Conservation (phyloP, 2,329 filamentous ascomycete species). For the Coniochaeta prunicola region DNA sequence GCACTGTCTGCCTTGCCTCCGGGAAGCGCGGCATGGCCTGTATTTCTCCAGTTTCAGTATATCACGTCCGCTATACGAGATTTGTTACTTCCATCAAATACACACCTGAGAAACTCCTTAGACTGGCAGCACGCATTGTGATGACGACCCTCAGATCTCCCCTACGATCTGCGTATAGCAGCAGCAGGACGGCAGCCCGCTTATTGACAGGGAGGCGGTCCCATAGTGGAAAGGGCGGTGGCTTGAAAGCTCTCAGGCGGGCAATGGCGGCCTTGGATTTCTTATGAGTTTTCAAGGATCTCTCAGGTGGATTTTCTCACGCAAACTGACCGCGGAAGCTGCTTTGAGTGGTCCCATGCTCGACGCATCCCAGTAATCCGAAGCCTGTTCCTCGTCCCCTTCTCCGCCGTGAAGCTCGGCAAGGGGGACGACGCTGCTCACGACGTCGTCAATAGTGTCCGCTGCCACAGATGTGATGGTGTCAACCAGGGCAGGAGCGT, state of each 20-base stretch:
- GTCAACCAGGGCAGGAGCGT: neutral
- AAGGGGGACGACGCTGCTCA: neutral
- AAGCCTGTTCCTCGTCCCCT: slow-evolving; percentile 11
- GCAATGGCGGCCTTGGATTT: slow-evolving; percentile 47
- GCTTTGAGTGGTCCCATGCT: slow-evolving; percentile 51
- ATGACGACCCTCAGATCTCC: slow-evolving; percentile 71
- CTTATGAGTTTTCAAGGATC: slow-evolving; percentile 19
- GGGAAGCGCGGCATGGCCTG: slow-evolving; percentile 74
- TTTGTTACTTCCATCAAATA: neutral
- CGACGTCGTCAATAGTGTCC: neutral
- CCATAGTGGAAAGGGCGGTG: slow-evolving; percentile 56
- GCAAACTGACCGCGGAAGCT: slow-evolving; percentile 43
- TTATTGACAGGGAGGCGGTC: slow-evolving; percentile 54
- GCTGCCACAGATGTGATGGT: neutral
- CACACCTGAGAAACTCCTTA: slow-evolving; percentile 60
- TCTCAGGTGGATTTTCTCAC: slow-evolving; percentile 4
- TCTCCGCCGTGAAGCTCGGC: neutral
- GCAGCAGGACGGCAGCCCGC: slow-evolving; percentile 78
- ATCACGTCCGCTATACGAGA: neutral
- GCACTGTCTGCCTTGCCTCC: slow-evolving; percentile 62
- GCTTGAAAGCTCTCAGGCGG: slow-evolving; percentile 52
- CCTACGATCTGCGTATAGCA: slow-evolving; percentile 76
- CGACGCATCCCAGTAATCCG: slow-evolving; percentile 49
- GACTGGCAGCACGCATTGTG: slow-evolving; percentile 57
- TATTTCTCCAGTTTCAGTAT: neutral